Base-by-base conservation (phyloP, 1,284 basidiomycete species). In the Puccinia horiana region DNA sequence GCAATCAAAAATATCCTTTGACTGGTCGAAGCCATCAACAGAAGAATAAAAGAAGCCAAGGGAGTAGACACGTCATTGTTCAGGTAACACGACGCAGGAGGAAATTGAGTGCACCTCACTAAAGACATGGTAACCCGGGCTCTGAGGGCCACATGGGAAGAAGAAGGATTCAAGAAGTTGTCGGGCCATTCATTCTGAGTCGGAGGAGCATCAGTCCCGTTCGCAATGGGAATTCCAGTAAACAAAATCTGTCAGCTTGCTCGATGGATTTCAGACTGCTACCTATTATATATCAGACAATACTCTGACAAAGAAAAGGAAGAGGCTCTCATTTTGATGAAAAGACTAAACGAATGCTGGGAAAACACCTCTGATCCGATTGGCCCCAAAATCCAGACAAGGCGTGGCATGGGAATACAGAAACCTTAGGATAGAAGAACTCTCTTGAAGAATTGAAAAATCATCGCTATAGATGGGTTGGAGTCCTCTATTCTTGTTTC, bases 171-270 rank as follows among this genome's bases (percentile, higher is more conserved):
- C 49, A 5, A 26, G 44, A 44, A 44, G 3, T 52, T 73, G 49
- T 32, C 26, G 14, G 70, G 70, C 29, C 70, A 74, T 32, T 74
- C 70, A 11, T 49, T 37, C 44, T 2, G 70, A 35, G 70, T 56
- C 11, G 70, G 70, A 4, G 70, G 70, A 26, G 70, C 70, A 2
- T 74, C 70, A 14, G n/a, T 56, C 29, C 6, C 16, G 16, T 18
- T 35, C 3, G 70, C 70, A 3, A 23, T 73, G 70, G 70, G 70
- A 14, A 44, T 52, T 12, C 42, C 70, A n/a, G 23, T n/a, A 3
- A 44, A 52, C 14, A 23, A 73, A 32, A 47, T 73, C 4, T 47
- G 44, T 18, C 29, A n/a, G 11, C 44, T 44, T 5, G 70, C 44
- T 29, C 42, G 70, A 6, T 73, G 70, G 70, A 32, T 35, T 5